Conservation (phyloP, 2,329 filamentous ascomycete genomes). For the Fusarium stilboides region DNA sequence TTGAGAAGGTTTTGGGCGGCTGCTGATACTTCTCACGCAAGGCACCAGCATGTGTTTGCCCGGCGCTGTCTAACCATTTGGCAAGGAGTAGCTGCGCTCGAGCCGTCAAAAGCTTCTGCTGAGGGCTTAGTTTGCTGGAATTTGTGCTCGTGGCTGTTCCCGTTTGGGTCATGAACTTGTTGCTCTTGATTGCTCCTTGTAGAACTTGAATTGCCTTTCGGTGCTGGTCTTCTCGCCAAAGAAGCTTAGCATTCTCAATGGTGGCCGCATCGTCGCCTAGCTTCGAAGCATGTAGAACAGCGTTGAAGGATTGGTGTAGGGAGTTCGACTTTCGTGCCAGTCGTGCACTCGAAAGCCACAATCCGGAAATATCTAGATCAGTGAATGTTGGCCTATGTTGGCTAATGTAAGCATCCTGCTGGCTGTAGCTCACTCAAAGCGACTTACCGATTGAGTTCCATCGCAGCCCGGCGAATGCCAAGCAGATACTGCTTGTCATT, state of each 20-base stretch:
- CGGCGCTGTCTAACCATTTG: slow-evolving; percentile 97
- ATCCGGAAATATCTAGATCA: slow-evolving; percentile 81
- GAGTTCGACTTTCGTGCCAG: slow-evolving; percentile 89
- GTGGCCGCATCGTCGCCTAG: slow-evolving; percentile 89
- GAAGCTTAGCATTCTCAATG: slow-evolving; percentile 91
- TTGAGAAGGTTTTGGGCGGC: slow-evolving; percentile 77
- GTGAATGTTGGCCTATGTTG: slow-evolving; percentile 70
- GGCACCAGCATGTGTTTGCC: slow-evolving; percentile 87
- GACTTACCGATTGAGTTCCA: slow-evolving; percentile 81
- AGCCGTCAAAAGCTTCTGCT: slow-evolving; percentile 75
- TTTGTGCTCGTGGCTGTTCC: slow-evolving; percentile 55
- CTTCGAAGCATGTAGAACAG: slow-evolving; percentile 88
- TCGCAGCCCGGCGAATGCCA: slow-evolving; percentile 86
- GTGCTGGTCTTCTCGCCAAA: slow-evolving; percentile 95
- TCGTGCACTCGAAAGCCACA: slow-evolving; percentile 89
- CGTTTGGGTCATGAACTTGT: slow-evolving; percentile 76
- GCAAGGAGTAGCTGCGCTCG: slow-evolving; percentile 90
- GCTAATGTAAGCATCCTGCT: slow-evolving; percentile 12
- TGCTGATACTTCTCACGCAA: slow-evolving; percentile 87
- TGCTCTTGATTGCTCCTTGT: slow-evolving; percentile 85
- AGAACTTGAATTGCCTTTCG: slow-evolving; percentile 95
- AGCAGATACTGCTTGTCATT: slow-evolving; percentile 95
- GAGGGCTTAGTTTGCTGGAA: slow-evolving; percentile 57
- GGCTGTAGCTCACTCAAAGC: background rate
- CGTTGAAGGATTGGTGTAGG: slow-evolving; percentile 91